Conservation (phyloP, 495 filamentous ascomycete species). For the Penicillium paradoxum region DNA sequence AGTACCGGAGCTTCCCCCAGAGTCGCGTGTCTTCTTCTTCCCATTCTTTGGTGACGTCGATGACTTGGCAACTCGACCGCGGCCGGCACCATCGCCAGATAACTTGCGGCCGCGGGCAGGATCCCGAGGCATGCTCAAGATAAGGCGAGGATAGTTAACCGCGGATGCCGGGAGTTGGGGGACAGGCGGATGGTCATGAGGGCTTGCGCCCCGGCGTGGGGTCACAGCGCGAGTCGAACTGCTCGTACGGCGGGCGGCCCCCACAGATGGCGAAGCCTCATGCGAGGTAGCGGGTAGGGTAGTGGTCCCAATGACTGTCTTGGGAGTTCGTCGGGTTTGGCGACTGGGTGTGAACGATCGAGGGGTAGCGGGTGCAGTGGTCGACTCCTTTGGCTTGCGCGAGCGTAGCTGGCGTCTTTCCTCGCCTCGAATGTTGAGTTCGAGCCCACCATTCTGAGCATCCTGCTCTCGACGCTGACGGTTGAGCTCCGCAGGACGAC, state of each 20-base stretch:
- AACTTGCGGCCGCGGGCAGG: neutral
- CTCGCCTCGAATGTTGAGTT: neutral
- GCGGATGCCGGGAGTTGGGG: neutral
- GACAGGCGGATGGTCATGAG: neutral
- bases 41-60: neutral
- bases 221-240: neutral
- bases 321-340: neutral
- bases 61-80: neutral
- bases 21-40: neutral
- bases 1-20: neutral
- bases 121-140: neutral
- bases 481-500: constrained; percentile 63
- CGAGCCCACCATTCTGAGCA: neutral
- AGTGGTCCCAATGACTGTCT: neutral
- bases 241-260: constrained; percentile 1
- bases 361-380: neutral
- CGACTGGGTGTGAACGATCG: neutral
- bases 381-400: neutral
- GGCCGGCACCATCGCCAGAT: neutral
- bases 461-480: neutral
- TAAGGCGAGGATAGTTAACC: neutral
- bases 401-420: neutral
- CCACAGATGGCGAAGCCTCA: neutral
- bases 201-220: neutral
- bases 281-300: neutral